Base-by-base conservation (phyloP, 2,329 filamentous ascomycete genomes). In the Aspergillus nomiae region DNA sequence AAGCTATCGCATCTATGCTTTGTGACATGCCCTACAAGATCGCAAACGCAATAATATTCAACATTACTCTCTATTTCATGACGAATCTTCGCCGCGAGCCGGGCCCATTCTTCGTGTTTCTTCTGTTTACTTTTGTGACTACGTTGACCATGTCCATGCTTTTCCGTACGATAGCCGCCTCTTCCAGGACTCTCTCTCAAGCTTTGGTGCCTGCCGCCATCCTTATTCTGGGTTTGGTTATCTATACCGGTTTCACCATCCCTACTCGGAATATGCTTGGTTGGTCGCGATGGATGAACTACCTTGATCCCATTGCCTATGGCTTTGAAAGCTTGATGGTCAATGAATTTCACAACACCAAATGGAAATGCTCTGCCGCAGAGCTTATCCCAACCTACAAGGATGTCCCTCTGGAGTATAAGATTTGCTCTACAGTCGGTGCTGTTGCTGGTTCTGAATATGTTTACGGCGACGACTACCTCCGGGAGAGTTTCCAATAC, bases 31-130 rank as follows among this genome's bases (percentile, higher is more conserved):
- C 92, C 0, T 92, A 92, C 78, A 96, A 94, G 76, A 77, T 95
- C 14, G 48, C 77, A 19, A 93, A 92, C 69, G 79, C 86, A 3
- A 84, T 94, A 64, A 77, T 86, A 4, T 95, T 94, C 82, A 94
- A 96, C 74, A 58, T 92, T 32, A 83, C 86, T 1, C 77, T 96
- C 4, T 96, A 96, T 80, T 96, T 96, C 77, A 89, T 96, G 87
- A 89, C 90, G 0, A 91, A 93, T 66, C 81, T 96, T 32, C 86
- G 90, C 58, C 84, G 92, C 62, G 87, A 90, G 66, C 81, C 90
- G 0, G 89, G 89, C 2, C 78, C 88, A 1, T 96, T 94, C 82
- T 96, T 96, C 84, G 90, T 92, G 81, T 96, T 91, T 84, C 77
- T 92, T 58, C 82, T 96, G 58, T 84, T 92, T 71, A 89, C 87